Percentiles rank a stretch among this genome's conserved stretches.
Evolutionary conservation across 164 flowering plant species (phyloP).

Genomic region (Umbellularia californica): DNA sequence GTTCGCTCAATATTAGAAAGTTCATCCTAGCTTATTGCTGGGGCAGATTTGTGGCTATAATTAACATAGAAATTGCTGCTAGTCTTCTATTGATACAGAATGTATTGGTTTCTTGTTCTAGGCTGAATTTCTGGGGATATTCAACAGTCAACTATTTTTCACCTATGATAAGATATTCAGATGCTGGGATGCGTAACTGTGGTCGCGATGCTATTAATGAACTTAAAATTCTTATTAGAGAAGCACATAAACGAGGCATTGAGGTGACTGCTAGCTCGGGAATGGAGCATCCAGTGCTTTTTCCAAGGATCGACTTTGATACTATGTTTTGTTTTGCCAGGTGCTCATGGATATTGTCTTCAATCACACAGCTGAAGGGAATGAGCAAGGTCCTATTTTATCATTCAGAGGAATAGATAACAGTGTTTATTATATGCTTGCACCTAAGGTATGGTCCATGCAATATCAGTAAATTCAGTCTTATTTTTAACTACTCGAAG

Average conservation of each 20-base stretch:
- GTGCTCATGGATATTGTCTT: conserved; percentile 97
- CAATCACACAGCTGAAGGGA: conserved; percentile 99
- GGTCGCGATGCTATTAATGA: conserved; percentile 83
- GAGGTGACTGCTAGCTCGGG: conserved; percentile 53
- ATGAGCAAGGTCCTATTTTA: conserved; percentile 78
- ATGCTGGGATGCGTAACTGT: conserved; percentile 56
- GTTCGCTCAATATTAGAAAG: not conserved
- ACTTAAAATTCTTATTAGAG: conserved; percentile 75
- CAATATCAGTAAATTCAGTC: not conserved
- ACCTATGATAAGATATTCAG: conserved; percentile 91
- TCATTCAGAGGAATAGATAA: conserved; percentile 92
- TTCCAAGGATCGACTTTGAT: not conserved
- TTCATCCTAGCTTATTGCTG: not conserved
- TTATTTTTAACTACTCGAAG: no score
- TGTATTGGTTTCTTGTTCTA: conserved; percentile 25
- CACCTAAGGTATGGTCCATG: conserved; percentile 69
- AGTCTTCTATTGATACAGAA: not conserved
- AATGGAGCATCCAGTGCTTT: not conserved
- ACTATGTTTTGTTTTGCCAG: conserved; percentile 32
- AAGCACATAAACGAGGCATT: conserved; percentile 92
- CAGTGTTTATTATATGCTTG: conserved; percentile 88
- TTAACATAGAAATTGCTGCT: not conserved
- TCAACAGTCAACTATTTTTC: conserved; percentile 90
- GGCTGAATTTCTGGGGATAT: conserved; percentile 98
- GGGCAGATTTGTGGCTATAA: not conserved